A percentile compares a stretch with the other conserved stretches of the same genome.
Evolutionary conservation across 2,329 filamentous ascomycete genomes (phyloP).

Genomic region (Arthrobotrys conoides): DNA sequence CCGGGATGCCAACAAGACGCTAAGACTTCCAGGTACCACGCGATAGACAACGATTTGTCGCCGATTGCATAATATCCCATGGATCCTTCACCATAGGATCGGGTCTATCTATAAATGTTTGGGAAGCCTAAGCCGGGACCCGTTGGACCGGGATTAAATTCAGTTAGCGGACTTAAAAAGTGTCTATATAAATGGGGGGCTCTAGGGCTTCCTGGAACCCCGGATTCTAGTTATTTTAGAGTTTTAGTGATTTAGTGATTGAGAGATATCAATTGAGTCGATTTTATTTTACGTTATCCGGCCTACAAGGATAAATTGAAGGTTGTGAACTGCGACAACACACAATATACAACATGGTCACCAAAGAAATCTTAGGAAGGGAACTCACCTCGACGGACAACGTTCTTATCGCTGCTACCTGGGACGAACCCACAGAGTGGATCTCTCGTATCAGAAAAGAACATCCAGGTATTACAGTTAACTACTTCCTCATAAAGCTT

Average conservation of each 20-base stretch:
- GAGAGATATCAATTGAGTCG: neutral
- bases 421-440: conserved; percentile 39
- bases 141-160: conserved; percentile 5
- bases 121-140: neutral
- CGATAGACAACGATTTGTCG: conserved; percentile 9
- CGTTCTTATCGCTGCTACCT: conserved; percentile 40
- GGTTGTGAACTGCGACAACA: conserved; percentile 18
- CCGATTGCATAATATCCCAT: conserved; percentile 28
- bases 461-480: conserved; percentile 45
- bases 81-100: conserved; percentile 27
- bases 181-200: conserved; percentile 8
- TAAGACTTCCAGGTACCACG: conserved; percentile 20
- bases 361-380: conserved; percentile 44
- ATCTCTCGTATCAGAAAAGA: conserved; percentile 27
- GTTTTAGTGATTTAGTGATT: neutral
- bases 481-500: conserved; percentile 39
- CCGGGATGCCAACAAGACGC: conserved; percentile 19
- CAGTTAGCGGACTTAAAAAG: neutral
- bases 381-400: conserved; percentile 47
- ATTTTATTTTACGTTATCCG: neutral
- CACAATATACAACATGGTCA: conserved; percentile 58
- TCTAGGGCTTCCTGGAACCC: neutral
- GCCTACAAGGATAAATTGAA: neutral
- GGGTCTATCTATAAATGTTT: neutral
- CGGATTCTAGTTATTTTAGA: neutral